Evolutionary conservation across 345 rosid genomes (phyloP), one percentile per base, ranked within the genome.

Genomic region (Gossypium longicalyx): DNA sequence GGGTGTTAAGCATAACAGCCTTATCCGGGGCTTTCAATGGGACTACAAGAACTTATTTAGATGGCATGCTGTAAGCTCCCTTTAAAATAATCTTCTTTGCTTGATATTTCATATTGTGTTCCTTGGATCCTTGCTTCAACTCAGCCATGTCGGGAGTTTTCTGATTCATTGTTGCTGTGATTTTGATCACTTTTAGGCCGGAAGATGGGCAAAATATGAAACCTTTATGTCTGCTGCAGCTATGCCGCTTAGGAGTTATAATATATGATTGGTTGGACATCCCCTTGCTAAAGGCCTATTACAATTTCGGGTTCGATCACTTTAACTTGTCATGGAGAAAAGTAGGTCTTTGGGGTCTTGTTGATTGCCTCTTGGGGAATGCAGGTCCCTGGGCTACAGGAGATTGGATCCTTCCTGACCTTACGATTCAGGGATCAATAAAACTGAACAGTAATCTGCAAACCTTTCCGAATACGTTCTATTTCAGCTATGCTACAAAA

Each of bases 11-110:
- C 83, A 79, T 96, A 25, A 93, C 99, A n/a, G 85, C 99, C 11
- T 80, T 96, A 64, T 96, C 99, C 6, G 99, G 98, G 15, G 99
- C 99, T 0, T 89, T 96, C 87, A 96, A 96, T 77, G 99, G 99
- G 65, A 90, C 97, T 63, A 96, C 98, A 34, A 87, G 99, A 80
- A 81, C 97, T 6, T 96, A 91, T 74, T 80, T 96, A 7, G 99
- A 96, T 83, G 99, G 99, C 70, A 91, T 96, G 80, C 89, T 79
- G 99, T 96, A 77, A 84, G 97, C 87, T 75, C 67, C 70, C 66
- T 71, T 76, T 19, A 19, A 59, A 58, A 61, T 72, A 12, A 59
- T 59, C 67, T 43, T 48, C 70, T 27, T 72, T 73, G 8, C 23
- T 44, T 4, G 23, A 61, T 49, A 22, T 53, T 69, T 69, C 73